Conservation (phyloP, 2,329 filamentous ascomycete genomes). For the Cercospora beticola region DNA sequence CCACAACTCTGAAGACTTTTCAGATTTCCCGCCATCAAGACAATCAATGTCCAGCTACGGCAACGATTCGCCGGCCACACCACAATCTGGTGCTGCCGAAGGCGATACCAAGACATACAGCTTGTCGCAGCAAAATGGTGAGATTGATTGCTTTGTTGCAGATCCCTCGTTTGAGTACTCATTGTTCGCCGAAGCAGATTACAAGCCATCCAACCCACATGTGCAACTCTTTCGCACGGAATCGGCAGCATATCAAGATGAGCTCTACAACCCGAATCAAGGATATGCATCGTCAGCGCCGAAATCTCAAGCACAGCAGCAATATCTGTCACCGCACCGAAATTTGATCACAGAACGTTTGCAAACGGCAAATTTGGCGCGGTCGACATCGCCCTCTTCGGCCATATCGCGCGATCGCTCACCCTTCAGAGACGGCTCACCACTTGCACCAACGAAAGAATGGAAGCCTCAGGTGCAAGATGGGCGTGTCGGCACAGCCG, state of each 20-base stretch:
- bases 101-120: constrained; percentile 56
- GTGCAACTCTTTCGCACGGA: constrained; percentile 71
- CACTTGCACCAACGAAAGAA: constrained; percentile 47
- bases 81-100: constrained; percentile 52
- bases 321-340: constrained; percentile 51
- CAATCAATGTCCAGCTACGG: constrained; percentile 62
- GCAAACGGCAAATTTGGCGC: constrained; percentile 72
- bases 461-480: constrained; percentile 40
- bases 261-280: constrained; percentile 71
- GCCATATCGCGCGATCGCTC: constrained; percentile 66
- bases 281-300: constrained; percentile 60
- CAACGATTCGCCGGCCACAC: constrained; percentile 61
- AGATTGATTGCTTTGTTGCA: constrained; percentile 38
- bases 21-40: constrained; percentile 55
- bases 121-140: constrained; percentile 54
- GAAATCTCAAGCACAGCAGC: constrained; percentile 35
- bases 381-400: constrained; percentile 57
- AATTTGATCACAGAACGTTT: constrained; percentile 72
- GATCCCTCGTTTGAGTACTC: constrained; percentile 60
- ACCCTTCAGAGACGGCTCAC: constrained; percentile 71
- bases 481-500: constrained; percentile 55
- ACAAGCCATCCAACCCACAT: constrained; percentile 58
- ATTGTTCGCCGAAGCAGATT: constrained; percentile 61
- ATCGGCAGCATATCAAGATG: constrained; percentile 80
- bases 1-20: constrained; percentile 51